Evolutionary conservation across 768 basidiomycete genomes (phyloP).

Genomic region (Gymnopilus junonius): DNA sequence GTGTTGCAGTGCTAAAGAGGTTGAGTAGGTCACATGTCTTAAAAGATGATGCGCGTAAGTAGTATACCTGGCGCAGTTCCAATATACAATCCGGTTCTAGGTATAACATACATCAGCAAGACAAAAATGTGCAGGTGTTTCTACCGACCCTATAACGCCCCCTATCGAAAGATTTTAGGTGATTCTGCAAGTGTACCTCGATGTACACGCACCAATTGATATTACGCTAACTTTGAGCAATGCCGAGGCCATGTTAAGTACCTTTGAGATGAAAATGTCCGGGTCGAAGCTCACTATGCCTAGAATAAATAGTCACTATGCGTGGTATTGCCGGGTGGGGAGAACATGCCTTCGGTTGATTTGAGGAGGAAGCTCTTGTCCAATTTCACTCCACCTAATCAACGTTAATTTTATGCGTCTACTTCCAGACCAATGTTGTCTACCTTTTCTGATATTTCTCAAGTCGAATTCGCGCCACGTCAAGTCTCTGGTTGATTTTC

Average conservation of each 20-base stretch:
- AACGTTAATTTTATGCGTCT: background rate
- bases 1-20: constrained; percentile 14
- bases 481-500: constrained; percentile 3
- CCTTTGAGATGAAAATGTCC: background rate
- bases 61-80: constrained; percentile 19
- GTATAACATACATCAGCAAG: background rate
- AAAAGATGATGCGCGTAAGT: background rate
- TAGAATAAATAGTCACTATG: background rate
- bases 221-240: constrained; percentile 20
- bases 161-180: background rate
- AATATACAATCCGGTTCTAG: constrained; percentile 21
- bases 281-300: constrained; percentile 12
- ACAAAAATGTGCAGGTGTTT: background rate
- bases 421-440: background rate
- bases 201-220: constrained; percentile 14
- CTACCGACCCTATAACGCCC: constrained; percentile 18
- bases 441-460: constrained; percentile 17
- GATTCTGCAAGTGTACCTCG: background rate
- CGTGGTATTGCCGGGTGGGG: background rate
- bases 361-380: constrained; percentile 21
- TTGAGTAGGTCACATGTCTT: background rate
- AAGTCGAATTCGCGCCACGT: constrained; percentile 6
- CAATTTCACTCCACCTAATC: constrained; percentile 16
- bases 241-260: too few species aligned
- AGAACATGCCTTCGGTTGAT: constrained; percentile 18